phyloP scores from a whole-genome alignment of 495 filamentous ascomycete species.

The Hypoxylon lienhwacheense region DNA sequence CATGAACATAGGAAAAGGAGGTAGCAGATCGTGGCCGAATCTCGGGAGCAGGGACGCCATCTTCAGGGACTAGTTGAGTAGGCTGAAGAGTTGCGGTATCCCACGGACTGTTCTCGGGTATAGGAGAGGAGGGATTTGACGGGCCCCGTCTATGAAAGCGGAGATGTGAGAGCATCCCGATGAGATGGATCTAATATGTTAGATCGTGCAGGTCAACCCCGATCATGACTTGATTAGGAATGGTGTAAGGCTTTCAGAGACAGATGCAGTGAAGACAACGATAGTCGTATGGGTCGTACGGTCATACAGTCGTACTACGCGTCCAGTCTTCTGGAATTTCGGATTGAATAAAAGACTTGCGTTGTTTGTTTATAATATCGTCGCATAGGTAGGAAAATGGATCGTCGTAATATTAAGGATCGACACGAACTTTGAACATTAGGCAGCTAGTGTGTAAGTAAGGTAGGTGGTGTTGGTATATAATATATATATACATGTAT shows the following conservation, averaged over 20 bases:
- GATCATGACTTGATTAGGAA: slow-evolving; percentile 29
- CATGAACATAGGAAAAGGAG: slow-evolving; percentile 35
- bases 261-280: slow-evolving; percentile 13
- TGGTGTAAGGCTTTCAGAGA: slow-evolving; percentile 5
- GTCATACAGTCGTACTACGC: slow-evolving; percentile 22
- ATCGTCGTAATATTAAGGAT: slow-evolving; percentile 29
- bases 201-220: slow-evolving; percentile 28
- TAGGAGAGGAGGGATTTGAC: slow-evolving; percentile 55
- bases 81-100: slow-evolving; percentile 44
- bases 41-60: slow-evolving; percentile 44
- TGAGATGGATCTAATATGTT: slow-evolving; percentile 33
- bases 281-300: too few species aligned
- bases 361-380: slow-evolving; percentile 14
- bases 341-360: neutral
- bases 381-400: slow-evolving; percentile 32
- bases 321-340: slow-evolving; percentile 3
- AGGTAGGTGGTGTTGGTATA: too few species aligned
- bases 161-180: slow-evolving; percentile 57
- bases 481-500: slow-evolving; percentile 19
- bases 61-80: slow-evolving; percentile 40
- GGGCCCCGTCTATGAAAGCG: slow-evolving; percentile 57
- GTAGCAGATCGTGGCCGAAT: slow-evolving; percentile 46
- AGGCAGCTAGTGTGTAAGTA: slow-evolving; percentile 12
- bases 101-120: slow-evolving; percentile 45
- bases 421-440: slow-evolving; percentile 13